Conservation (phyloP, 345 rosid species). For the Brassica carinata region DNA sequence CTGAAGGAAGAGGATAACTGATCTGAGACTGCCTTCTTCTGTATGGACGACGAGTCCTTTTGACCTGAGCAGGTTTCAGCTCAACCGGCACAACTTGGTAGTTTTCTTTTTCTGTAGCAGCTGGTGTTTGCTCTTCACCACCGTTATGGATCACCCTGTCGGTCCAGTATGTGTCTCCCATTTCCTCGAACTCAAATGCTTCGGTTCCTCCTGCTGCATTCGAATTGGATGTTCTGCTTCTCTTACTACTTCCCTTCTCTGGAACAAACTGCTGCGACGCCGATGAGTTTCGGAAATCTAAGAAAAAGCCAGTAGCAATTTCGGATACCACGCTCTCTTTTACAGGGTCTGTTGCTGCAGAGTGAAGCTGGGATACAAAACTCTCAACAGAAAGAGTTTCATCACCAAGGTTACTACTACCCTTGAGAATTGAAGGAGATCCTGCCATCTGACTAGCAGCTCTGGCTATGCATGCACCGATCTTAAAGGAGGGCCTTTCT, state of each 20-base stretch:
- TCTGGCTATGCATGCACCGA: constrained; percentile 89
- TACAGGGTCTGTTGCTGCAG: constrained; percentile 67
- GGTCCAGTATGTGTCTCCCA: constrained; percentile 95
- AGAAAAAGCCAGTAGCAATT: constrained; percentile 62
- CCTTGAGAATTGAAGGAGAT: constrained; percentile 62
- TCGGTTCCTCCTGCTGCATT: constrained; percentile 54
- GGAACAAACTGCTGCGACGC: constrained; percentile 43
- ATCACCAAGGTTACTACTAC: constrained; percentile 49
- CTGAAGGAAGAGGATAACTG: constrained; percentile 29
- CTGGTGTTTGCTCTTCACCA: constrained; percentile 75
- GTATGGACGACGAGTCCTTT: constrained; percentile 60
- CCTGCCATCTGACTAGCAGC: constrained; percentile 94
- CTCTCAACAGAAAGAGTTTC: constrained; percentile 66
- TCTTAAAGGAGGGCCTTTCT: constrained; percentile 81
- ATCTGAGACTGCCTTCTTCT: constrained; percentile 61
- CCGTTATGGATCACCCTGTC: constrained; percentile 89
- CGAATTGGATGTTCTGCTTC: constrained; percentile 49
- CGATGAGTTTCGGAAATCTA: constrained; percentile 70
- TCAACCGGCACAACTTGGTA: constrained; percentile 59
- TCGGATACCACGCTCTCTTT: constrained; percentile 51
- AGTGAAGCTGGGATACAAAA: constrained; percentile 64
- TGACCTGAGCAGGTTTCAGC: constrained; percentile 52
- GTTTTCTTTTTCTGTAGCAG: constrained; percentile 45
- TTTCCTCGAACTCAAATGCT: constrained; percentile 87
- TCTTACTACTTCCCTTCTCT: constrained; percentile 51